Conservation (phyloP, 352 stramenopile species). For the Nothophytophthora sp. region DNA sequence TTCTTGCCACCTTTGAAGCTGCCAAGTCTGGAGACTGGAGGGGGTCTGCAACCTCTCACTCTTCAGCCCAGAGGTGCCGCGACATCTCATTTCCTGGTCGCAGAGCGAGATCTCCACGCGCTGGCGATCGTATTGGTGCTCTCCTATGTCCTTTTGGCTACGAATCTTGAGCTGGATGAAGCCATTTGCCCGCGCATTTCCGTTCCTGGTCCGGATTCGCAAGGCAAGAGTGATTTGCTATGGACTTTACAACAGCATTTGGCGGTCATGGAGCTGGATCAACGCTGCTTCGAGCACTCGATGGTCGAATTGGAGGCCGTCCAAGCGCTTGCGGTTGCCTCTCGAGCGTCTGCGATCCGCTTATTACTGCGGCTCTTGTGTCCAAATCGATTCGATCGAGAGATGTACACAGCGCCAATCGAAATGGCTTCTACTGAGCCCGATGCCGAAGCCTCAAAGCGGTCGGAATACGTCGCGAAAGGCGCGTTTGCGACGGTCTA, state of each 20-base stretch:
- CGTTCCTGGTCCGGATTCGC: constrained; percentile 10
- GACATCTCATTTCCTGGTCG: constrained; percentile 17
- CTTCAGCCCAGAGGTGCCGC: not conserved
- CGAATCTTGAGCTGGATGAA: constrained; percentile 39
- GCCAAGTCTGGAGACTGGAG: constrained; percentile 1
- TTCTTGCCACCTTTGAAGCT: constrained; percentile 22
- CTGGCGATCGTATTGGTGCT: constrained; percentile 29
- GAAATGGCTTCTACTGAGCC: not conserved
- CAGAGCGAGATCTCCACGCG: constrained; percentile 23
- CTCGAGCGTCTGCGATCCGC: constrained; percentile 28
- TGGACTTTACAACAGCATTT: constrained; percentile 50
- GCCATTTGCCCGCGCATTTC: constrained; percentile 36
- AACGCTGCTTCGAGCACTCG: constrained; percentile 21
- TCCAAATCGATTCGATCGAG: constrained; percentile 39
- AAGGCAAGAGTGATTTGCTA: constrained; percentile 30
- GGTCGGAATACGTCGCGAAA: constrained; percentile 47
- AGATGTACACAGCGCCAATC: constrained; percentile 29
- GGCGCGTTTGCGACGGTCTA: constrained; percentile 56
- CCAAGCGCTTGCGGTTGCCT: constrained; percentile 23
- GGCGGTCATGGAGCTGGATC: constrained; percentile 10
- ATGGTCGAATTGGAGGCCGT: constrained; percentile 35
- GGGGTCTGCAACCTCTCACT: not conserved
- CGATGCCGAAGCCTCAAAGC: not conserved
- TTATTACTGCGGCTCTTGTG: constrained; percentile 37
- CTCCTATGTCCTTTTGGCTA: constrained; percentile 34